phyloP scores from a whole-genome alignment of 257 asterid genomes.

The Solanum infundibuliforme region DNA sequence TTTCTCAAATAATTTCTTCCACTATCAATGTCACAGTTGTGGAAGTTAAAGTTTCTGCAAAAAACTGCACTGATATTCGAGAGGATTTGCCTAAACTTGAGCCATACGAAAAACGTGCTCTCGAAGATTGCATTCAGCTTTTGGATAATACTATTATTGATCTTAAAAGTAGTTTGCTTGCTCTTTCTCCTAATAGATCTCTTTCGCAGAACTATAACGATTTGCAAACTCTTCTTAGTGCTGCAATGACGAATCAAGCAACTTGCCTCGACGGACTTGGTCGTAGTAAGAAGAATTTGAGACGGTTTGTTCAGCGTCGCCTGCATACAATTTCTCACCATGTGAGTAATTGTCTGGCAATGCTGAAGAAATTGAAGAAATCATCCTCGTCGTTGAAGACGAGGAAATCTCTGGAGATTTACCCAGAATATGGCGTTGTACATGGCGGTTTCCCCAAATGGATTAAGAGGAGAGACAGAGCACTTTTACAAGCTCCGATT shows the following conservation, averaged over 20 bases:
- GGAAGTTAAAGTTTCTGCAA: slow-evolving; percentile 41
- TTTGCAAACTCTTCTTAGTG: slow-evolving; percentile 72
- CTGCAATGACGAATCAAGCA: slow-evolving; percentile 83
- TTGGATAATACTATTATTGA: slow-evolving; percentile 42
- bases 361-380: slow-evolving; percentile 53
- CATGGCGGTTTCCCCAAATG: slow-evolving; percentile 53
- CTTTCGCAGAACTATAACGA: slow-evolving; percentile 36
- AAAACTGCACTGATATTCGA: slow-evolving; percentile 48
- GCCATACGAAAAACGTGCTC: slow-evolving; percentile 50
- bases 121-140: slow-evolving; percentile 75
- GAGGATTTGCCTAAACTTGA: slow-evolving; percentile 35
- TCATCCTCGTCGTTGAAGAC: neutral
- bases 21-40: slow-evolving; percentile 53
- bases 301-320: slow-evolving; percentile 40
- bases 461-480: slow-evolving; percentile 50
- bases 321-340: slow-evolving; percentile 54
- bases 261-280: slow-evolving; percentile 95
- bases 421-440: slow-evolving; percentile 30
- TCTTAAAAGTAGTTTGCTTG: slow-evolving; percentile 28
- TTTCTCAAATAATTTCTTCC: slow-evolving; percentile 57
- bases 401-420: slow-evolving; percentile 6
- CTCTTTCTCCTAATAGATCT: slow-evolving; percentile 23
- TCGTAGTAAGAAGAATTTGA: slow-evolving; percentile 37
- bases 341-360: slow-evolving; percentile 72
- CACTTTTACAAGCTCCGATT: slow-evolving; percentile 42